A percentile compares a stretch with the other conserved stretches of the same genome.
Evolutionary conservation across 306 rosid species (phyloP).

Genomic region (Parietaria judaica): DNA sequence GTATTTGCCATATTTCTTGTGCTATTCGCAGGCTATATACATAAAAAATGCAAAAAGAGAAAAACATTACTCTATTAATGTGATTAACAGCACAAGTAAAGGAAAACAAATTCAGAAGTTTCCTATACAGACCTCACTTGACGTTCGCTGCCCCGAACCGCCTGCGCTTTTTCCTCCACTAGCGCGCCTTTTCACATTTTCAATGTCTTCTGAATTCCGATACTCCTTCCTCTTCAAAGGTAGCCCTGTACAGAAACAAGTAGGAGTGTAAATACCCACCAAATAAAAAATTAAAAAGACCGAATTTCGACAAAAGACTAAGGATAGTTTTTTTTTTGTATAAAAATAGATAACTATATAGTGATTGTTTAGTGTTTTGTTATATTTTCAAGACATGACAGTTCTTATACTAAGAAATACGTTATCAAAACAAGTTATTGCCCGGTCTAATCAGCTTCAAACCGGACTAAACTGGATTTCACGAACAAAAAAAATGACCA

Average conservation of each 20-base stretch:
- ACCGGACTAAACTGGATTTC: too few relatives aligned
- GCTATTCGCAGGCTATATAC: constrained; percentile 27
- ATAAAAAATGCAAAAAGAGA: not conserved
- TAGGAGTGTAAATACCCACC: too few relatives aligned
- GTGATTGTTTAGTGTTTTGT: too few relatives aligned
- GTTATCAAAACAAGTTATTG: too few relatives aligned
- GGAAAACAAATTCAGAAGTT: constrained; percentile 11
- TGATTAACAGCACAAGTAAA: not conserved
- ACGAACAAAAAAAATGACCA: too few relatives aligned
- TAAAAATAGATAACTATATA: too few relatives aligned
- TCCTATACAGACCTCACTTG: constrained; percentile 38
- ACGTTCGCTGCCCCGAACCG: constrained; percentile 21
- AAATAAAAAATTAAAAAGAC: too few relatives aligned
- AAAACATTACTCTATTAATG: not conserved
- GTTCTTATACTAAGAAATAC: too few relatives aligned
- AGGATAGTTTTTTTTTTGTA: too few relatives aligned
- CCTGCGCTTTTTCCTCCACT: constrained; percentile 20
- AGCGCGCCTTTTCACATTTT: constrained; percentile 30
- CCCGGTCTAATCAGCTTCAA: too few relatives aligned
- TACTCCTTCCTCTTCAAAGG: constrained; percentile 51
- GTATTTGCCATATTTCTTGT: constrained; percentile 20
- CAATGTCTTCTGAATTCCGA: constrained; percentile 24
- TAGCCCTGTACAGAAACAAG: constrained; percentile 29
- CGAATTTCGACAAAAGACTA: too few relatives aligned
- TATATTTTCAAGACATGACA: too few relatives aligned